A percentile compares a stretch with the other conserved stretches of the same genome.
Conservation (phyloP, 169 alveolate genomes). For the Perkinsus olseni region DNA sequence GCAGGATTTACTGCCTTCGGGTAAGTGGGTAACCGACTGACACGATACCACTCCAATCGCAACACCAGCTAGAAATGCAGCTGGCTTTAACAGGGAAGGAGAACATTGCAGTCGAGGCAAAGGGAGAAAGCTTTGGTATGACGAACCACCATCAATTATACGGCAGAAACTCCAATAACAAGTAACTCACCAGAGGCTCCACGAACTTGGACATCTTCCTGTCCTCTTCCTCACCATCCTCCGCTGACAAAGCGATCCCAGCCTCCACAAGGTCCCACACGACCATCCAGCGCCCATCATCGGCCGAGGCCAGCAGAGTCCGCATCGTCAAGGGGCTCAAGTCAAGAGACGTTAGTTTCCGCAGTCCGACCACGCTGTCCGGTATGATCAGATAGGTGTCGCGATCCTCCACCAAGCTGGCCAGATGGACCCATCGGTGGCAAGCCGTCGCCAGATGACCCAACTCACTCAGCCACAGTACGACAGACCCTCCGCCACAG, state of each 20-base stretch:
- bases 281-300: not conserved
- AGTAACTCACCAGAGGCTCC: not conserved
- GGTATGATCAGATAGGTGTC: not conserved
- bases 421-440: not conserved
- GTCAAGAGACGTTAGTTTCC: not conserved
- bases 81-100: too few relatives aligned
- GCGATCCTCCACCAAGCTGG: not conserved
- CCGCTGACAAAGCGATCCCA: not conserved
- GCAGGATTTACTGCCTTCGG: not conserved
- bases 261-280: not conserved
- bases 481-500: not conserved
- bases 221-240: not conserved
- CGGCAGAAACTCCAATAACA: not conserved
- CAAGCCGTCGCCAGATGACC: not conserved
- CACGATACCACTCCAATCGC: too few relatives aligned
- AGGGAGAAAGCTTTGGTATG: too few relatives aligned
- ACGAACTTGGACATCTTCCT: not conserved
- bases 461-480: not conserved
- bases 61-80: too few relatives aligned
- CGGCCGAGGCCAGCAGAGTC: not conserved
- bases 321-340: not conserved
- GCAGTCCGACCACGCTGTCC: not conserved
- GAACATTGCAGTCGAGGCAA: too few relatives aligned
- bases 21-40: not conserved
- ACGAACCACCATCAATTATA: not conserved